Evolutionary conservation across 768 basidiomycete genomes (phyloP).

Genomic region (Suillus subaureus): DNA sequence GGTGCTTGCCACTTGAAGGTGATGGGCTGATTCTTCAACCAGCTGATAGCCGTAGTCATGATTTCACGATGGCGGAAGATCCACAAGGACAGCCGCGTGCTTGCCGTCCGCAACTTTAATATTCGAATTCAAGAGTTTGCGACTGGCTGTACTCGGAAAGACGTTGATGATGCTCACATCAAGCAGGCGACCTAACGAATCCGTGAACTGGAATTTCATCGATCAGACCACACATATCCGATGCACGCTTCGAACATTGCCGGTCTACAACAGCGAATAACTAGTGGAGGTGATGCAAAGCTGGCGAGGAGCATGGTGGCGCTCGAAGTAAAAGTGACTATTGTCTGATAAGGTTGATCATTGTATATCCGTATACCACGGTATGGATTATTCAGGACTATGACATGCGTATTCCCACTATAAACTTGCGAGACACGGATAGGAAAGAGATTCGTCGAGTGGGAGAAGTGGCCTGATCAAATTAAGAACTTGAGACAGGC

Average conservation of each 20-base stretch:
- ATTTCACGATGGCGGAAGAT: neutral
- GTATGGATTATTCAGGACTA: neutral
- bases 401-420: neutral
- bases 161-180: neutral
- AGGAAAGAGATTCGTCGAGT: neutral
- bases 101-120: neutral
- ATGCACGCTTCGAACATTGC: neutral
- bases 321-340: neutral
- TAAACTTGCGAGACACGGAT: neutral
- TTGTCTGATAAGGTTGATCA: neutral
- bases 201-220: conserved; percentile 1
- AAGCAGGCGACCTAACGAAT: neutral
- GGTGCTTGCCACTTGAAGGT: neutral
- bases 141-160: neutral
- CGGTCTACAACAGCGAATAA: neutral
- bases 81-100: neutral
- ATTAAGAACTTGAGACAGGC: neutral
- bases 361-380: neutral
- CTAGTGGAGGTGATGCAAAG: neutral
- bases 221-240: neutral
- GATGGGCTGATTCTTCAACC: neutral
- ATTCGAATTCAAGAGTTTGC: neutral
- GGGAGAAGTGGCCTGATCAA: neutral
- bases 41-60: neutral
- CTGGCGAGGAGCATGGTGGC: neutral